These are phyloP conservation scores for Pinus tabuliformis DNA, from an alignment of 75 land plant species.

Conservation along the genomic window DNA sequence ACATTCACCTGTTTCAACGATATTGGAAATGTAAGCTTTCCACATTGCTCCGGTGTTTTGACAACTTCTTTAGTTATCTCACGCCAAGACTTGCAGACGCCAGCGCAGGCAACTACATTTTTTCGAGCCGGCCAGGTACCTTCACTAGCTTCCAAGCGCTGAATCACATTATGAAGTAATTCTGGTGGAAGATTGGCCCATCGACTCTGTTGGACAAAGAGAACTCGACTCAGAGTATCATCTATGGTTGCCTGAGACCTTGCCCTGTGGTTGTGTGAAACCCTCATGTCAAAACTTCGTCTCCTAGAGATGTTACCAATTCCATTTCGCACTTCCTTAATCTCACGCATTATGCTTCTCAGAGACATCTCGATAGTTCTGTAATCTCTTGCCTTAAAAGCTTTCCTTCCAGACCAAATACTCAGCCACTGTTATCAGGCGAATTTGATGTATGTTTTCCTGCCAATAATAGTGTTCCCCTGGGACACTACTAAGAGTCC, in stretches of 20 bases:
- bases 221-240: not conserved
- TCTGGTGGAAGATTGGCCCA: constrained; percentile 86
- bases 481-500: too few relatives aligned
- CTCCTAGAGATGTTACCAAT: constrained; percentile 5
- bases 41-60: constrained; percentile 58
- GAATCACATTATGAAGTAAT: constrained; percentile 63
- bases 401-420: too few relatives aligned
- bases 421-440: too few relatives aligned
- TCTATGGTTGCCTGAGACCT: not conserved
- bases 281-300: not conserved
- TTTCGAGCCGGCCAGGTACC: constrained; percentile 60
- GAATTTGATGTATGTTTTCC: too few relatives aligned
- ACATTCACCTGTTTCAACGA: constrained; percentile 73
- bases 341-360: constrained; percentile 1
- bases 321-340: not conserved
- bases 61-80: constrained; percentile 66
- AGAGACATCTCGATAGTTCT: not conserved
- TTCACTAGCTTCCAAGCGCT: constrained; percentile 64
- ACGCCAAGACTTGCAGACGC: constrained; percentile 79
- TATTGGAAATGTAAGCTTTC: constrained; percentile 77
- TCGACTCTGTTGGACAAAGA: constrained; percentile 19
- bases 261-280: not conserved
- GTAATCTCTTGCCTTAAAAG: too few relatives aligned
- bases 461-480: too few relatives aligned
- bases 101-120: constrained; percentile 63